Base-by-base conservation (phyloP, 345 rosid species). In the Balakata baccata region DNA sequence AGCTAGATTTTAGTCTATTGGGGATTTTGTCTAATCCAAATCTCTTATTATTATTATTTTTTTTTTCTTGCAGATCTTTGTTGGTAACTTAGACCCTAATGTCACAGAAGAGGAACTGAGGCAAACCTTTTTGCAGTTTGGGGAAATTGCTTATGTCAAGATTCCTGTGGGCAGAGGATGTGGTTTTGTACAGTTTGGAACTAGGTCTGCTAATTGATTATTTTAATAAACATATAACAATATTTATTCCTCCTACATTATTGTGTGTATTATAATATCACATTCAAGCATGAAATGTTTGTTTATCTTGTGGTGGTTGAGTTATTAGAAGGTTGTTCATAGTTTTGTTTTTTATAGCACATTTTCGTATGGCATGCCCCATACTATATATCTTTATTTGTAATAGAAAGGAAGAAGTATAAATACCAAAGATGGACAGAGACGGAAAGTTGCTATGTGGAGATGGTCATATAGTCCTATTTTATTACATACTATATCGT, bases 111-210 rank as follows among this genome's bases (percentile, higher is more conserved):
- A 91, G 69, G 94, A 92, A 68, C 70, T 95, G 85, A 89, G 86
- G 86, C 89, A 91, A 73, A 79, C 85, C 17, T 91, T 95, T 82
- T 73, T 76, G 13, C 90, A 88, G 58, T 85, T 87, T 66, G 98
- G 99, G 73, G 97, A 95, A 64, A 85, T 92, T 68, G 72, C 82
- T 14, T 86, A 83, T 82, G 90, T 87, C 74, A 91, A 92, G 79
- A 95, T 95, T 87, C 99, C 98, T 73, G 84, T 71, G 34, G 88
- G 91, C 68, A 91, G 89, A 81, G 99, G 96, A 80, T 95, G 96
- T 49, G 98, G 97, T 41, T 95, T 84, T 84, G 86, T 95, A 66
- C 98, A 91, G 66, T 91, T 90, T 68, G 87, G 82, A 59, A 81
- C 88, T 50, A 91, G 97, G 99, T 90, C 67, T 72, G 74, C 76